These are phyloP conservation scores for Pyricularia grisea DNA, from an alignment of 2,329 filamentous ascomycete genomes.

Conservation along the genomic window DNA sequence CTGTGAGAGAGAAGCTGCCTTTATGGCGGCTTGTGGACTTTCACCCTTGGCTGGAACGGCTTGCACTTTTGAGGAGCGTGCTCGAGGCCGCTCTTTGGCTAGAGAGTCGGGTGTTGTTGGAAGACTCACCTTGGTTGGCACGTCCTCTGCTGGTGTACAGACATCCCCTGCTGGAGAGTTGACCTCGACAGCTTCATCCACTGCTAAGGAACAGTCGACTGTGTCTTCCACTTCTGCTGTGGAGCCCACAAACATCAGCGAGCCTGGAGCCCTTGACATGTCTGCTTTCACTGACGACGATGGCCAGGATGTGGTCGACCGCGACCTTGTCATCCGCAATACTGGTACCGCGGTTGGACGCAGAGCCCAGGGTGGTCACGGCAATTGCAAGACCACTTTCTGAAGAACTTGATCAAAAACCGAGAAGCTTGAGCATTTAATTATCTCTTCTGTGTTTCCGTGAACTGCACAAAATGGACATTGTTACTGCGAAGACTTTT, in stretches of 20 bases:
- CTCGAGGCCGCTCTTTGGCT: neutral
- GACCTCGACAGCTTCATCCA: neutral
- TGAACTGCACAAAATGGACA: neutral
- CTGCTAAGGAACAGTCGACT: neutral
- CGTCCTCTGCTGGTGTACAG: neutral
- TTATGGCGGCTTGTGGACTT: neutral
- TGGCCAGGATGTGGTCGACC: neutral
- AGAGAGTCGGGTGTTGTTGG: neutral
- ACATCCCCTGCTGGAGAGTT: neutral
- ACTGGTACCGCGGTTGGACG: neutral
- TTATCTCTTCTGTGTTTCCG: neutral
- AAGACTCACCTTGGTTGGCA: neutral
- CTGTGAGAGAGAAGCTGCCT: neutral
- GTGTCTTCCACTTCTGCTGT: neutral
- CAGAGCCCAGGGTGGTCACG: neutral
- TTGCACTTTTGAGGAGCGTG: neutral
- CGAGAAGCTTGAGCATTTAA: neutral
- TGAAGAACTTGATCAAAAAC: neutral
- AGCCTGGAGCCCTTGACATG: neutral
- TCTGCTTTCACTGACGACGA: neutral
- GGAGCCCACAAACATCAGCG: neutral
- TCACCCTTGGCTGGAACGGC: neutral
- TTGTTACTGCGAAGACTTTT: neutral
- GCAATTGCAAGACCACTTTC: neutral
- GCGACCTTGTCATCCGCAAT: neutral